phyloP scores from a whole-genome alignment of 2,329 filamentous ascomycete genomes.

The Verticillium isaacii region DNA sequence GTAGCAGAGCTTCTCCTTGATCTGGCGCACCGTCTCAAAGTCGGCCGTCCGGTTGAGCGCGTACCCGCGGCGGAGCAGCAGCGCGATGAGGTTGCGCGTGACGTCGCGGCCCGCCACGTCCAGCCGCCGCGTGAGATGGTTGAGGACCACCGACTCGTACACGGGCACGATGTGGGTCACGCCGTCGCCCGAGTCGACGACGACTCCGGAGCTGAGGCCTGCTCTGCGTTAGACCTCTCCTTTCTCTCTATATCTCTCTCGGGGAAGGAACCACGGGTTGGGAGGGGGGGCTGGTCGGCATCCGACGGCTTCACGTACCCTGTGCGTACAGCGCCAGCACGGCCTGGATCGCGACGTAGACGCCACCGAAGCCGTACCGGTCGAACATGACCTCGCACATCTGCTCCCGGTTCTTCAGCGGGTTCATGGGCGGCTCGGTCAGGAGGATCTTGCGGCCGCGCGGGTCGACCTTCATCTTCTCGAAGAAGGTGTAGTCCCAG shows the following conservation, averaged over 20 bases:
- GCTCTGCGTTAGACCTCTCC: constrained; percentile 1
- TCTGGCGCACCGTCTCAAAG: constrained; percentile 97
- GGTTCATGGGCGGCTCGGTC: constrained; percentile 97
- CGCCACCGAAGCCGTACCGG: constrained; percentile 89
- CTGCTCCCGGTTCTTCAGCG: constrained; percentile 90
- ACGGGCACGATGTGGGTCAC: constrained; percentile 98
- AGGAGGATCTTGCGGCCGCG: constrained; percentile 93
- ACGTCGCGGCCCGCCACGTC: constrained; percentile 97
- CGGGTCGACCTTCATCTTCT: constrained; percentile 93
- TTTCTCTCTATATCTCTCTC: neutral
- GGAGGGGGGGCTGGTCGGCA: too few species aligned
- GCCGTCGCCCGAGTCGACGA: constrained; percentile 96
- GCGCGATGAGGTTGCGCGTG: constrained; percentile 94
- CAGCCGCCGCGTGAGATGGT: constrained; percentile 88
- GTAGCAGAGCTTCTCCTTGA: constrained; percentile 99
- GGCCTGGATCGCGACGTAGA: constrained; percentile 97
- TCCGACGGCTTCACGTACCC: constrained; percentile 47
- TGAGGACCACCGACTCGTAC: constrained; percentile 96
- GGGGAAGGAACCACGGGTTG: too few species aligned
- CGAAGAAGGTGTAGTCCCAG: constrained; percentile 97
- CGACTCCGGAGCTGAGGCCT: constrained; percentile 90
- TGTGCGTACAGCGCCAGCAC: constrained; percentile 95
- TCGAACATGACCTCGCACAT: constrained; percentile 99
- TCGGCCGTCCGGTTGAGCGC: constrained; percentile 97
- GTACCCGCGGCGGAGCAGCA: constrained; percentile 89